Evolutionary conservation across 768 basidiomycete genomes (phyloP).

Genomic region (Serendipita indica): DNA sequence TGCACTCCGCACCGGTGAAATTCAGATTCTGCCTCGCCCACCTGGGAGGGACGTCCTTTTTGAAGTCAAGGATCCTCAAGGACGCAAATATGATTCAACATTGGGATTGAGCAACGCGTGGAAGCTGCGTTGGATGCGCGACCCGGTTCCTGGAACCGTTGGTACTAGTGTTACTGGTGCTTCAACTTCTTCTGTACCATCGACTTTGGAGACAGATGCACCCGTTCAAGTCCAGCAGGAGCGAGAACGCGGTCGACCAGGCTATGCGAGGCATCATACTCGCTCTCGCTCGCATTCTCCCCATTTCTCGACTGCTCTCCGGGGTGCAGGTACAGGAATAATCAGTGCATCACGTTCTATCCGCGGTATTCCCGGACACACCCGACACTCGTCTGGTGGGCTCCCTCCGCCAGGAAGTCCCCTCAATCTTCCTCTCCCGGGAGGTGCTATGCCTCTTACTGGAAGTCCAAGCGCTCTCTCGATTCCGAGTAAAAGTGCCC

Average conservation of each 20-base stretch:
- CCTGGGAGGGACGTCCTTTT: conserved; percentile 1
- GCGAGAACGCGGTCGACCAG: neutral
- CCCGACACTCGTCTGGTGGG: too few relatives aligned
- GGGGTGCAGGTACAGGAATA: too few relatives aligned
- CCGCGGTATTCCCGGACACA: too few relatives aligned
- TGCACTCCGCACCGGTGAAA: neutral
- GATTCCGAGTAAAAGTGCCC: too few relatives aligned
- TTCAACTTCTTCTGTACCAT: neutral
- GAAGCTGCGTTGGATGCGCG: neutral
- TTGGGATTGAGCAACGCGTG: conserved; percentile 2
- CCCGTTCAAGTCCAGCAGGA: too few relatives aligned
- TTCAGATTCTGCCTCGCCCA: neutral
- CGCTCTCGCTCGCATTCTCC: neutral
- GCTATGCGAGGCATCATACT: neutral
- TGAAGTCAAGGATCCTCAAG: neutral
- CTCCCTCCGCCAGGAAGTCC: too few relatives aligned
- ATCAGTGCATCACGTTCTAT: too few relatives aligned
- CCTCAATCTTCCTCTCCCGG: too few relatives aligned
- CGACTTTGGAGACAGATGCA: too few relatives aligned
- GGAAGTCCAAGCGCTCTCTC: too few relatives aligned
- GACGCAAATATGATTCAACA: neutral
- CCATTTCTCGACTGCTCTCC: too few relatives aligned
- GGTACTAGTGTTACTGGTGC: neutral
- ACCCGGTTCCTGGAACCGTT: neutral
- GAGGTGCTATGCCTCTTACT: too few relatives aligned